Evolutionary conservation across 2,329 filamentous ascomycete genomes (phyloP), one percentile per base, ranked within the genome.

Genomic region (Apiospora marii): DNA sequence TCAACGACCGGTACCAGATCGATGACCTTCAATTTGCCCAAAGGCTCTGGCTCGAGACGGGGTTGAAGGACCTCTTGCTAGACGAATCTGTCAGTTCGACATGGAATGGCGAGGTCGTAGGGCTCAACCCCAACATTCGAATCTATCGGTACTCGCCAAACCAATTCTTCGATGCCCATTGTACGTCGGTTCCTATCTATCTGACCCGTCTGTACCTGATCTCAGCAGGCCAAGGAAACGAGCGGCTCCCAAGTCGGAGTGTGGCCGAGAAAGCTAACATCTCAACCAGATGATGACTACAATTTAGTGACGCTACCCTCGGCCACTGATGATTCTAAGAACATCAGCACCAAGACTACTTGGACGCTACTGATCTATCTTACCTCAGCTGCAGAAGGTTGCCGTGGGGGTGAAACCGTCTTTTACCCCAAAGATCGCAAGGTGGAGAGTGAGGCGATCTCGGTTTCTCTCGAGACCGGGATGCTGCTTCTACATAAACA

Each of bases 281-380:
- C 37, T 19, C 24, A 30, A 6, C 48, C 48, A 70, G 94, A 98
- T 79, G 96, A 98, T 82, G 95, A 98, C 79, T 93, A 90, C 70
- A 97, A 97, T 80, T 87, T 89, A 71, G 82, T 98, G 37, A 87
- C 84, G 0, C 84, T 96, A 64, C 85, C 86, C 2, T 83, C 86
- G 43, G 68, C 71, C 27, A 71, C 68, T 41, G 78, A 76, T 81
- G 41, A n/a, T 7, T 81, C 80, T 12, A 74, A 69, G 13, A 76
- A 81, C n/a, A 82, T 83, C 14, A 84, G 85, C 30, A 92, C 88
- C 27, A 91, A 88, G 78, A 98, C 96, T 6, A 98, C 95, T 0
- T 98, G 95, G 95, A 98, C 96, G 0, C 85, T 98, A 6, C 87
- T 98, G 0, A 88, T 98, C 48, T 98, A 98, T 79, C 87, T 98